Base-by-base conservation (phyloP, 768 basidiomycete species). In the Rhodotorula kratochvilovae region DNA sequence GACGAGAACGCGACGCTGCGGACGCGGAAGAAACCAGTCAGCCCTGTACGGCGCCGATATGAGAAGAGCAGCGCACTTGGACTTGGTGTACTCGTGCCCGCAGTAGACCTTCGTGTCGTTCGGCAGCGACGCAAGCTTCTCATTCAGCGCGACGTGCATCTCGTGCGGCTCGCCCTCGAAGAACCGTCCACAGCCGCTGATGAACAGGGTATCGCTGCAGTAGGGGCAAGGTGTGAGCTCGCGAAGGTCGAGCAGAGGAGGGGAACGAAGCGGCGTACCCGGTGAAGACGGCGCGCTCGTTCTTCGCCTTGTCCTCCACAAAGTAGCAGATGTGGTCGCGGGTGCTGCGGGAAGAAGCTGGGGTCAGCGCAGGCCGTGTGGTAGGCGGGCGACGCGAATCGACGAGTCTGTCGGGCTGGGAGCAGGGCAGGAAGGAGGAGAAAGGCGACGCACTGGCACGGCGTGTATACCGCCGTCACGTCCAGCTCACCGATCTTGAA, bases 301-400 rank as follows among this genome's bases (percentile, higher is more conserved):
- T 83, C 70, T 87, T 87, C 17, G 77, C 76, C 35, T 80, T 79
- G 65, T 84, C 82, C 43, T 89, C 91, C 65, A 87, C 85, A 79
- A 89, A 85, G 83, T 87, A 98, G 83, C 90, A 96, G 76, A 95
- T 94, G 25, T 94, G 96, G 81, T 97, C 95, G 79, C 90, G 90
- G 6, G 95, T 98, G 80, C 97, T 95, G 81, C 92, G 94, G 2
- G 92, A n/a, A n/a, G n/a, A n/a, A n/a, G n/a, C n/a, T n/a, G n/a
- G n/a, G n/a, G n/a, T n/a, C n/a, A n/a, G n/a, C n/a, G n/a, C n/a
- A n/a, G n/a, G n/a, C n/a, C n/a, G n/a, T n/a, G n/a, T n/a, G n/a
- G n/a, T n/a, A n/a, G n/a, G n/a, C n/a, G n/a, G n/a, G n/a, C n/a
- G n/a, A n/a, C n/a, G n/a, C n/a, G n/a, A n/a, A n/a, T n/a, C n/a